phyloP scores from a whole-genome alignment of 257 asterid genomes.

The Henckelia pumila region DNA sequence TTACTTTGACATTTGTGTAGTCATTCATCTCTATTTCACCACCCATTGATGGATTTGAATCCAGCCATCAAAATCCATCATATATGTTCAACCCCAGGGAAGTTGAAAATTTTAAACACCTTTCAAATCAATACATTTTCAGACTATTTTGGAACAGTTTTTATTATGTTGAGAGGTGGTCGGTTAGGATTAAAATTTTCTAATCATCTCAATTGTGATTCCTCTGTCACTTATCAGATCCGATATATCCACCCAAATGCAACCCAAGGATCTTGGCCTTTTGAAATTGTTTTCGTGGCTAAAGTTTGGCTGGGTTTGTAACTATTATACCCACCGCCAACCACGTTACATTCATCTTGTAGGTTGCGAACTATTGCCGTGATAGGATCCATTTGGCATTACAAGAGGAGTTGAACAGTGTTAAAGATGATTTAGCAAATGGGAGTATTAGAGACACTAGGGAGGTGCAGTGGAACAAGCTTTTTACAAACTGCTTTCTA shows the following conservation, averaged over 20 bases:
- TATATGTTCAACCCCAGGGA: neutral
- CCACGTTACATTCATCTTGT: constrained; percentile 13
- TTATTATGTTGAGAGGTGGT: neutral
- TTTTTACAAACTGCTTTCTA: constrained; percentile 59
- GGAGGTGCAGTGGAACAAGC: constrained; percentile 62
- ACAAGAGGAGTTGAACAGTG: constrained; percentile 47
- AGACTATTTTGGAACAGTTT: neutral
- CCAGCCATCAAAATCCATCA: neutral
- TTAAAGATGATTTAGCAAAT: constrained; percentile 35
- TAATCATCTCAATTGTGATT: no score
- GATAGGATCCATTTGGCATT: constrained; percentile 68
- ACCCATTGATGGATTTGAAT: no score
- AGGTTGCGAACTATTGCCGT: constrained; percentile 82
- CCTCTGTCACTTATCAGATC: neutral
- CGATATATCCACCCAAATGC: neutral
- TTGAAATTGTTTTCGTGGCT: neutral
- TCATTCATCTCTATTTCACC: neutral
- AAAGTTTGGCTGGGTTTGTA: neutral
- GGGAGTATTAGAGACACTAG: constrained; percentile 45
- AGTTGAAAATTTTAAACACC: neutral
- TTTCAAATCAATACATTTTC: neutral
- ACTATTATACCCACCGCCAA: neutral
- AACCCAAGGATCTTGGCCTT: neutral
- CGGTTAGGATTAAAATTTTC: neutral
- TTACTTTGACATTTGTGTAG: neutral